A percentile compares a stretch with the other conserved stretches of the same genome.
Evolutionary conservation across 108 stramenopile species (phyloP).

Genomic region (Mayamaea pseudoterrestris): DNA sequence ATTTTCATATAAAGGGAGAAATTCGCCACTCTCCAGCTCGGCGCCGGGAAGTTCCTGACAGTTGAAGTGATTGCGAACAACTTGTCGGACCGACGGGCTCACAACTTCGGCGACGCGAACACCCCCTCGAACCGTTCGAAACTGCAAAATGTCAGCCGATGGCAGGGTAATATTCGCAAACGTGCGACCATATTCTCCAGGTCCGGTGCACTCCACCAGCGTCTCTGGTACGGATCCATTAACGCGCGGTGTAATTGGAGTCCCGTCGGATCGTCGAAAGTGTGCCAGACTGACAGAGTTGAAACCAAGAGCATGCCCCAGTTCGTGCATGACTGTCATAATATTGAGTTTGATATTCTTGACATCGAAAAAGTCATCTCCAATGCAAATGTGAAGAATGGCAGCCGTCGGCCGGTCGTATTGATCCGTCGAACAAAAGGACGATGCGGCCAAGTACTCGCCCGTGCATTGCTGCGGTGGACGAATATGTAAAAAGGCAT

Average conservation of each 20-base stretch:
- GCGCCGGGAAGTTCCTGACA: constrained; percentile 63
- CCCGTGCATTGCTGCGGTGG: constrained; percentile 23
- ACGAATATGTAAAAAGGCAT: no score
- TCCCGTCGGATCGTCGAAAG: constrained; percentile 61
- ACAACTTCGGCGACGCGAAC: constrained; percentile 66
- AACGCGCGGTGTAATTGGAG: constrained; percentile 48
- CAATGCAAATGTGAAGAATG: constrained; percentile 64
- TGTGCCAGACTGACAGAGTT: constrained; percentile 62
- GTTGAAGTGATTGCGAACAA: constrained; percentile 75
- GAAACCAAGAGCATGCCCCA: constrained; percentile 73
- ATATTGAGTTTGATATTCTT: constrained; percentile 31
- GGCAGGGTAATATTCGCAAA: constrained; percentile 50
- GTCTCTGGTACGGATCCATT: constrained; percentile 28
- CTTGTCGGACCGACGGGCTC: constrained; percentile 58
- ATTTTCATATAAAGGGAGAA: constrained; percentile 12
- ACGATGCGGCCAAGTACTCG: constrained; percentile 60
- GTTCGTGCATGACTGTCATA: constrained; percentile 65
- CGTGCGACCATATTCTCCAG: constrained; percentile 7
- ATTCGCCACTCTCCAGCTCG: constrained; percentile 53
- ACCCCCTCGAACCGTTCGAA: constrained; percentile 56
- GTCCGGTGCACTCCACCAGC: constrained; percentile 44
- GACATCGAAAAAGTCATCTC: constrained; percentile 36
- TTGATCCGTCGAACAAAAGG: constrained; percentile 73
- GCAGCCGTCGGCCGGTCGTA: constrained; percentile 74
- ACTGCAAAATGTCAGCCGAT: constrained; percentile 43